Percentiles rank a stretch among this genome's conserved stretches.
Conservation (phyloP, 345 rosid species). For the Gossypium australe region DNA sequence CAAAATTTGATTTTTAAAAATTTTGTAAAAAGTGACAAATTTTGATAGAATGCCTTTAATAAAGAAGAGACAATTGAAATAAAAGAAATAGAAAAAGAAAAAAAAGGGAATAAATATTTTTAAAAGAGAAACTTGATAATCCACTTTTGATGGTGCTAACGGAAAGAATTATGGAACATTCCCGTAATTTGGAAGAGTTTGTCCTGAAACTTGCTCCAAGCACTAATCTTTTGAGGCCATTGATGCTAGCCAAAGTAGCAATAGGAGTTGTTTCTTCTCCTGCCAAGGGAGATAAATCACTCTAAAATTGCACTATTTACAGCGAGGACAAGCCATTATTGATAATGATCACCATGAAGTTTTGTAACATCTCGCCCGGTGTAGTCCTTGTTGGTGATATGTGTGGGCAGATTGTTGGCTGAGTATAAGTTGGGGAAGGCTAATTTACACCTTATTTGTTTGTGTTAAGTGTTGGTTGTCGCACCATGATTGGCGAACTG, state of each 20-base stretch:
- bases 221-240: conserved; percentile 50
- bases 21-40: no score
- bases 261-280: conserved; percentile 63
- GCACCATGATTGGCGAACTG: no score
- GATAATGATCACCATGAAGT: conserved; percentile 80
- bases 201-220: conserved; percentile 54
- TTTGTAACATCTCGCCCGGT: conserved; percentile 1
- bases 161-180: conserved; percentile 66
- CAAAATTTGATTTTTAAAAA: no score
- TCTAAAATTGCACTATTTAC: conserved; percentile 73
- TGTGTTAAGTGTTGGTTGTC: no score
- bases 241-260: conserved; percentile 70
- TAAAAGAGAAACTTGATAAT: conserved; percentile 50
- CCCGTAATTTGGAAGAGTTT: conserved; percentile 57
- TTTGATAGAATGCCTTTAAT: no score
- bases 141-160: conserved; percentile 69
- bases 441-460: no score
- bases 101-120: no score
- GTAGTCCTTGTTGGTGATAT: no score
- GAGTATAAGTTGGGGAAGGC: no score
- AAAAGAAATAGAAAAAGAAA: no score
- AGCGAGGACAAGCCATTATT: conserved; percentile 68
- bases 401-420: no score
- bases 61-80: no score
- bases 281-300: conserved; percentile 31